These are phyloP conservation scores for Backusella circina DNA, from an alignment of 192 early-diverging fungal species.

Conservation along the genomic window DNA sequence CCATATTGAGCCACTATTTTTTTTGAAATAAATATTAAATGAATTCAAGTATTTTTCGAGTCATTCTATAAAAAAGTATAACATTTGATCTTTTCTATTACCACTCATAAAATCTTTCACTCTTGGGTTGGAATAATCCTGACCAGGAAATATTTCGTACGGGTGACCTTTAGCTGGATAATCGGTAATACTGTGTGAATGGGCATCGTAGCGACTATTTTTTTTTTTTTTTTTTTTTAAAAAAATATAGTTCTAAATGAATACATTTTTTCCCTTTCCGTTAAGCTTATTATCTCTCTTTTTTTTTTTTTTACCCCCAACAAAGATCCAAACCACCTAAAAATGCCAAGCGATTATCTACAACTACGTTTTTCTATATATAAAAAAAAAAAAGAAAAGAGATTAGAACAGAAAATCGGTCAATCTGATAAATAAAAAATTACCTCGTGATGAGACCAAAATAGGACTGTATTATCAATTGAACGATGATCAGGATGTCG, in stretches of 20 bases:
- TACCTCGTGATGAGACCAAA: conserved; percentile 79
- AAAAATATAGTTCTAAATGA: background rate
- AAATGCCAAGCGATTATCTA: conserved; percentile 78
- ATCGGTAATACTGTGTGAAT: conserved; percentile 75
- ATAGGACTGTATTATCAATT: conserved; percentile 54
- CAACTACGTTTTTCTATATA: conserved; percentile 73
- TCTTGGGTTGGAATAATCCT: conserved; percentile 89
- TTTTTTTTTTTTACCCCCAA: conserved; percentile 50
- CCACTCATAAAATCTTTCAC: conserved; percentile 72
- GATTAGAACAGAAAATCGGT: background rate
- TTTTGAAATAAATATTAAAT: background rate
- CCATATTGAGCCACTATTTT: conserved; percentile 23
- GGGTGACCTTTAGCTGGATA: conserved; percentile 45
- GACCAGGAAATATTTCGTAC: conserved; percentile 58
- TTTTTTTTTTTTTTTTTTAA: conserved; percentile 7
- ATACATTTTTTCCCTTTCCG: background rate
- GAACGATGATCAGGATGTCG: conserved; percentile 75
- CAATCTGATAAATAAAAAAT: background rate
- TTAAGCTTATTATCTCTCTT: background rate
- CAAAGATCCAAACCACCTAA: conserved; percentile 84
- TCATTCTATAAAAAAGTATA: background rate
- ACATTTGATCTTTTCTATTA: conserved; percentile 13
- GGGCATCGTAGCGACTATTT: conserved; percentile 78
- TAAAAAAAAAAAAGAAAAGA: conserved; percentile 3
- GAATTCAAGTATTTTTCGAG: background rate